Conservation (phyloP, 345 rosid species). For the Cardamine resedifolia region DNA sequence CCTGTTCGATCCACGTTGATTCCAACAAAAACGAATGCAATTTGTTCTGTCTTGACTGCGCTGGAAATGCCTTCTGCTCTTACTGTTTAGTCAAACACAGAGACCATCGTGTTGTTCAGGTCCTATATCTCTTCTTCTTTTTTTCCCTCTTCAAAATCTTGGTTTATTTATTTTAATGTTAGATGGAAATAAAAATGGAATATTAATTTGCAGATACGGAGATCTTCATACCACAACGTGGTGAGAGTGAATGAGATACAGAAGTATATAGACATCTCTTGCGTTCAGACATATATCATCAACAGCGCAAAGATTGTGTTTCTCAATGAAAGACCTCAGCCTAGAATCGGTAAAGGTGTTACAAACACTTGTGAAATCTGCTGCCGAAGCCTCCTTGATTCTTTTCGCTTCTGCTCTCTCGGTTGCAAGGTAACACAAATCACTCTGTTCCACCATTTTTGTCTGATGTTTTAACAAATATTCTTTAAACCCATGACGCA, state of each 20-base stretch:
- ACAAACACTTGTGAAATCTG: constrained; percentile 92
- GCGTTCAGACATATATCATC: constrained; percentile 88
- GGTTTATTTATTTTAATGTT: not conserved
- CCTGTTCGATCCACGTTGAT: constrained; percentile 62
- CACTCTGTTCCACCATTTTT: not conserved
- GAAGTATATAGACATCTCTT: constrained; percentile 74
- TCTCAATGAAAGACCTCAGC: constrained; percentile 86
- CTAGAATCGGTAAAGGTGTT: constrained; percentile 92
- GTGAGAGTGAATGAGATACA: constrained; percentile 92
- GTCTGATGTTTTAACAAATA: not conserved
- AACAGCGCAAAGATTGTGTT: constrained; percentile 93
- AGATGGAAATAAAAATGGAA: not conserved
- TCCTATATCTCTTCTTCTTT: not conserved
- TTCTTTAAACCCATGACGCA: not conserved
- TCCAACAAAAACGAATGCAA: constrained; percentile 88
- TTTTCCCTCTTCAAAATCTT: not conserved
- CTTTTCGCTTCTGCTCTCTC: constrained; percentile 91
- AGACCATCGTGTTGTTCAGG: constrained; percentile 84
- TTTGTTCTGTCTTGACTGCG: constrained; percentile 82
- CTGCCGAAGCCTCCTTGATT: constrained; percentile 83
- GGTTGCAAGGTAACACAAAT: constrained; percentile 60
- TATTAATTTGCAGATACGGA: constrained; percentile 64
- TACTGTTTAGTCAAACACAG: constrained; percentile 67
- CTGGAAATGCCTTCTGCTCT: constrained; percentile 73
- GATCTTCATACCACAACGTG: constrained; percentile 96